Evolutionary conservation across 306 rosid genomes (phyloP), one percentile per base, ranked within the genome.

Genomic region (Prunus mongolica): DNA sequence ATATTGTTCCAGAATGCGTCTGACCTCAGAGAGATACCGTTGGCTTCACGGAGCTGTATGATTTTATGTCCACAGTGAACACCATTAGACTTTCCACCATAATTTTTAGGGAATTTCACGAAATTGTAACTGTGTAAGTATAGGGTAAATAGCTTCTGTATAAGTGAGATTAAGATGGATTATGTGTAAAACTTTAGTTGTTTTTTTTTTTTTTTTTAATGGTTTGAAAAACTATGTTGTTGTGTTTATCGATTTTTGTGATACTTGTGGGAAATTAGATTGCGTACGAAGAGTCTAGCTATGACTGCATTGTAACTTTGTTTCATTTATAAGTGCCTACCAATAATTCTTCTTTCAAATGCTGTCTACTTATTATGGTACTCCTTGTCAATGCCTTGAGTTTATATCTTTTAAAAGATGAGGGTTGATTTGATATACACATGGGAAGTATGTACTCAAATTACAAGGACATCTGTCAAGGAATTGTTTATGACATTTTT

Each of bases 1-100:
- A 75, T 76, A 66, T 74, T 41, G 45, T 80, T 71, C 78, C 75
- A 67, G 72, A 66, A 49, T 85, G 74, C 58, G 50, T 49, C 27
- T 85, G 71, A 88, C 50, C 47, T 15, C 65, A 56, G 11, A 58
- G 24, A 77, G 56, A 65, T 50, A 22, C 54, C 62, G 64, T 73
- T 50, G 57, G 49, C 50, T 32, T 82, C 46, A 30, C 7, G 65
- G 49, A 11, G 19, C 15, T 52, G 32, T 54, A 5, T 24, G 56
- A 30, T 15, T 27, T 61, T n/a, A 25, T 63, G 19, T 13, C 30
- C n/a, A 6, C 25, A 68, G 34, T 38, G 50, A 69, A 70, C 68
- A 60, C 58, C 27, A 28, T 20, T 25, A 12, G 44, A 41, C 18
- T 69, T 54, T 15, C 16, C n/a, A 0, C 57, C 69, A 19, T 8